Conservation (phyloP, 495 filamentous ascomycete species). For the Entonaema liquescens region DNA sequence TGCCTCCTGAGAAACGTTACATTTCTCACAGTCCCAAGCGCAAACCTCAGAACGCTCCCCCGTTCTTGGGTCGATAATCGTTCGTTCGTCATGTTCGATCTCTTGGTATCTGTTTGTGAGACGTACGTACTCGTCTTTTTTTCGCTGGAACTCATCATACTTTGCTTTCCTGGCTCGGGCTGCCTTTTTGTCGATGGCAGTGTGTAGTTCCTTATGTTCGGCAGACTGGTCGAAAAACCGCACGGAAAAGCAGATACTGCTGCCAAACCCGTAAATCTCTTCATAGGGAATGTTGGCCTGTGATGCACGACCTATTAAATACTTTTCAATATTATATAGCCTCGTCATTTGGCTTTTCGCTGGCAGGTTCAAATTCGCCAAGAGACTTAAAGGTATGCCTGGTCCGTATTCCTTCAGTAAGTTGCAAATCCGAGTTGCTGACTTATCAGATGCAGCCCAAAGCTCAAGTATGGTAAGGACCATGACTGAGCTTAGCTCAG, state of each 20-base stretch:
- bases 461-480: constrained; percentile 67
- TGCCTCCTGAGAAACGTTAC: constrained; percentile 38
- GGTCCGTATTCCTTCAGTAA: constrained; percentile 63
- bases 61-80: constrained; percentile 20
- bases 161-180: constrained; percentile 50
- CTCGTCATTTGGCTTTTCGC: constrained; percentile 59
- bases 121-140: constrained; percentile 45
- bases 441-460: constrained; percentile 69
- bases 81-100: constrained; percentile 45
- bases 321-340: constrained; percentile 58
- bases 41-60: not conserved
- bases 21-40: constrained; percentile 45
- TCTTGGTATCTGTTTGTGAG: constrained; percentile 42
- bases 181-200: constrained; percentile 53
- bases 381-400: constrained; percentile 52
- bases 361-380: constrained; percentile 62
- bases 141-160: constrained; percentile 50
- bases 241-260: constrained; percentile 58
- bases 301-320: constrained; percentile 51
- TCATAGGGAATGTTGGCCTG: constrained; percentile 27
- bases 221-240: constrained; percentile 60
- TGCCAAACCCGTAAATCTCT: constrained; percentile 50
- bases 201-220: constrained; percentile 51
- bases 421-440: constrained; percentile 49
- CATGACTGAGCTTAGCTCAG: constrained; percentile 66